Evolutionary conservation across 495 filamentous ascomycete genomes (phyloP).

Genomic region (Podospora pseudoanserina): DNA sequence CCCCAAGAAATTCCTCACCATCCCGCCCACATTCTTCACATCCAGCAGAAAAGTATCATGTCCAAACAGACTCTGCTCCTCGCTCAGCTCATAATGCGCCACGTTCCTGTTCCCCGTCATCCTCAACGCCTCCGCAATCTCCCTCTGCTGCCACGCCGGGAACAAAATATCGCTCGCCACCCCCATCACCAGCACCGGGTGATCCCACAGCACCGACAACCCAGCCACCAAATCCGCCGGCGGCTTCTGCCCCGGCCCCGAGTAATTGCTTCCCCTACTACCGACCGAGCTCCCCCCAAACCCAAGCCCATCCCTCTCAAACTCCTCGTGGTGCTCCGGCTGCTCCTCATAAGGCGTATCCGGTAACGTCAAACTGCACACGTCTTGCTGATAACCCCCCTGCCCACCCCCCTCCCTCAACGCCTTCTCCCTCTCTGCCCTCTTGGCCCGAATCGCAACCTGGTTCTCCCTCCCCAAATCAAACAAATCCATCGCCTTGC

Average conservation of each 20-base stretch:
- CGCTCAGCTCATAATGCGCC: slow-evolving; percentile 83
- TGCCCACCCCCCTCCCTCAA: slow-evolving; percentile 27
- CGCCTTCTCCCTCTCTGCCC: slow-evolving; percentile 33
- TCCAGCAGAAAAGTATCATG: slow-evolving; percentile 97
- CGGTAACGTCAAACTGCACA: slow-evolving; percentile 83
- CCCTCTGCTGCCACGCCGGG: slow-evolving; percentile 96
- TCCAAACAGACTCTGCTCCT: slow-evolving; percentile 88
- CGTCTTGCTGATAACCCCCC: slow-evolving; percentile 31
- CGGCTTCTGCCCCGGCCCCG: slow-evolving; percentile 41
- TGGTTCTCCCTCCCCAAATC: slow-evolving; percentile 76
- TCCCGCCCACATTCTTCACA: slow-evolving; percentile 83
- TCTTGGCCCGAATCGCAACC: slow-evolving; percentile 36
- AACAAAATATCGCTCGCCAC: slow-evolving; percentile 96
- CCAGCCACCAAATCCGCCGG: slow-evolving; percentile 77
- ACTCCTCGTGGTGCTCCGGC: slow-evolving; percentile 32
- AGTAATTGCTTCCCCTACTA: not conserved
- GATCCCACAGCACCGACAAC: slow-evolving; percentile 64
- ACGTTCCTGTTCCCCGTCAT: slow-evolving; percentile 72
- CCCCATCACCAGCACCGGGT: slow-evolving; percentile 82
- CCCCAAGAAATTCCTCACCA: slow-evolving; percentile 70
- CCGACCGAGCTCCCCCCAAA: not conserved
- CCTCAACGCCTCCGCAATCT: slow-evolving; percentile 82
- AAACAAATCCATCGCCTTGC: slow-evolving; percentile 98
- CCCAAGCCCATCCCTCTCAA: not conserved
- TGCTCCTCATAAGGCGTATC: slow-evolving; percentile 79